Evolutionary conservation across 768 basidiomycete species (phyloP), one percentile per base, ranked within the genome.

Genomic region (Pleurotus giganteus): DNA sequence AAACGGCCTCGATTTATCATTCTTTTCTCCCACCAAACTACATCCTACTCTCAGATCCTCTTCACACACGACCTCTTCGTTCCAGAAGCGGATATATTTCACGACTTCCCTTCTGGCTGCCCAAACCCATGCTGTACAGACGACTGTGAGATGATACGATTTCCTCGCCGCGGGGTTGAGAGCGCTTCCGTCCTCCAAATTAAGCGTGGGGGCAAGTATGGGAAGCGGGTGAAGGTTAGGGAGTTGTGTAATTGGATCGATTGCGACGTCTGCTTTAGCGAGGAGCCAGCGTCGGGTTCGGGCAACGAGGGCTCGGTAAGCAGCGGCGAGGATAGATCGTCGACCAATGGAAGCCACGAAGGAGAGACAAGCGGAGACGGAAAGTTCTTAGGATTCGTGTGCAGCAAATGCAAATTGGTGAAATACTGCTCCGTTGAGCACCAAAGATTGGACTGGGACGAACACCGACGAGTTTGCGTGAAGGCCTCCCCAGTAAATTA

Each of bases 171-270:
- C 54, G 88, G 88, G 2, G 61, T 80, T 19, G 82, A 84, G 54
- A 75, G 72, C 2, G 88, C 88, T 4, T 78, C 78, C 3, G 74
- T 89, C 37, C 75, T 90, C 31, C 76, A 84, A 37, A 76, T 88
- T 62, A 83, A 81, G 60, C 75, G 80, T n/a, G 80, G 82, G 46
- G 74, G 75, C 52, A 75, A 71, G 59, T 74, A 60, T 47, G 77
- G 77, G 46, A 81, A 73, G 60, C 76, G 75, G 47, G 68, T 85
- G 9, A 80, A 76, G 59, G 63, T 74, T 28, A 76, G 73, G 58
- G 81, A 86, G 66, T 88, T 90, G 86, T 90, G 88, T 69, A 90
- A 90, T 61, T 90, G 88, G 88, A 85, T 89, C 52, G 87, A 88
- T 60, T 90, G 88, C 63, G 74, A 81, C 57, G 74, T 83, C 29